These are phyloP conservation scores for Microdochium nivale DNA, from an alignment of 2,329 filamentous ascomycete genomes.

Conservation along the genomic window DNA sequence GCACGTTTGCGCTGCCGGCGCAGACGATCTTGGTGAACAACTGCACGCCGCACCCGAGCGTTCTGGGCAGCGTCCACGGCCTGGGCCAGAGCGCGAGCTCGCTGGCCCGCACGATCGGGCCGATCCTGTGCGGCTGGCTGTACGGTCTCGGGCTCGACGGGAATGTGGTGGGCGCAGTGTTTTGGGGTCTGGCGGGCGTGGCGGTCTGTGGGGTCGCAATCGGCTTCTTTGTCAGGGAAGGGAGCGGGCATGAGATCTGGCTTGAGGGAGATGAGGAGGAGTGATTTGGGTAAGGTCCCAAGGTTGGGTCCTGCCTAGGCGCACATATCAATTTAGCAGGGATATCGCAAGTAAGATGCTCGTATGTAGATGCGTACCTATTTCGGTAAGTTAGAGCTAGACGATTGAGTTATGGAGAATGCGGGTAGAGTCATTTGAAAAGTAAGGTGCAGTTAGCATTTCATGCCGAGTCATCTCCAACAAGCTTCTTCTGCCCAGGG, in stretches of 20 bases:
- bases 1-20: slow-evolving; percentile 50
- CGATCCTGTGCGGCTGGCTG: slow-evolving; percentile 48
- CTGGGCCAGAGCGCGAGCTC: slow-evolving; percentile 50
- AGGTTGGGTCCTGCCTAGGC: no score
- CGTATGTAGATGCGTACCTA: no score
- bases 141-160: slow-evolving; percentile 50
- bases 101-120: slow-evolving; percentile 50
- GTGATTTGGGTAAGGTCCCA: background rate
- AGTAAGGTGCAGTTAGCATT: no score
- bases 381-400: no score
- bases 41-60: slow-evolving; percentile 37
- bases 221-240: slow-evolving; percentile 49
- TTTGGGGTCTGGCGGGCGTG: slow-evolving; percentile 44
- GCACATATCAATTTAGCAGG: no score
- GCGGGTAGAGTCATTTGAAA: no score
- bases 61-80: slow-evolving; percentile 39
- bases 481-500: no score
- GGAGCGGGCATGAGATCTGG: slow-evolving; percentile 57
- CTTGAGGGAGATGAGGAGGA: slow-evolving; percentile 51
- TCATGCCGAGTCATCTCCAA: no score
- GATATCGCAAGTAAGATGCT: no score
- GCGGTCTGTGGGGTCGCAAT: slow-evolving; percentile 39
- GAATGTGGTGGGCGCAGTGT: slow-evolving; percentile 49
- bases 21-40: slow-evolving; percentile 39
- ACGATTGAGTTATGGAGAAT: no score